phyloP scores from a whole-genome alignment of 768 basidiomycete genomes.

The Arthromyces matolae region DNA sequence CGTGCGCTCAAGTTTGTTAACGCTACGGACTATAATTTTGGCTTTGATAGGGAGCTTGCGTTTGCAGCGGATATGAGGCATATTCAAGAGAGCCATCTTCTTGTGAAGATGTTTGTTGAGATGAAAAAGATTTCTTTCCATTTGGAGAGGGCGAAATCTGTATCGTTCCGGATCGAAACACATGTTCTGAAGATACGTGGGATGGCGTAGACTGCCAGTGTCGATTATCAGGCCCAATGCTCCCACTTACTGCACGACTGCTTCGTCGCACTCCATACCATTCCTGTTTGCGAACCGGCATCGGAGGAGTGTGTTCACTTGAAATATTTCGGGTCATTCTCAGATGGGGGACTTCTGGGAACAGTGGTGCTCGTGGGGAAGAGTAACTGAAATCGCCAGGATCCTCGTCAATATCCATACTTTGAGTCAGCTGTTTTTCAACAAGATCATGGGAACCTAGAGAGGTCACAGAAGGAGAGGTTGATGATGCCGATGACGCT shows the following conservation, averaged over 20 bases:
- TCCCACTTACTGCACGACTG: background rate
- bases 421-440: constrained; percentile 48
- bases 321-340: background rate
- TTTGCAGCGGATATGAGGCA: constrained; percentile 40
- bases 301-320: constrained; percentile 6
- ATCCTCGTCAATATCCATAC: constrained; percentile 18
- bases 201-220: background rate
- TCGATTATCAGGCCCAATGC: background rate
- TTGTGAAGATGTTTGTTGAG: constrained; percentile 11
- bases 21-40: constrained; percentile 34
- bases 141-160: constrained; percentile 16
- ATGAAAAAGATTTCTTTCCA: background rate
- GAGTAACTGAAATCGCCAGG: background rate
- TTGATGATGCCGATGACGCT: background rate
- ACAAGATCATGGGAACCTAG: constrained; percentile 40
- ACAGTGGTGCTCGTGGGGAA: background rate
- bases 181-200: background rate
- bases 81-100: constrained; percentile 20
- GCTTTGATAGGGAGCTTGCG: constrained; percentile 54
- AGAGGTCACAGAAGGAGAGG: constrained; percentile 1
- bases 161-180: constrained; percentile 27
- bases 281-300: constrained; percentile 23
- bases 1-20: no score
- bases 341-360: background rate
- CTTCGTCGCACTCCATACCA: constrained; percentile 30